Percentiles rank a stretch among this genome's conserved stretches.
Evolutionary conservation across 1,284 basidiomycete genomes (phyloP).

Genomic region (Cerioporus squamosus): DNA sequence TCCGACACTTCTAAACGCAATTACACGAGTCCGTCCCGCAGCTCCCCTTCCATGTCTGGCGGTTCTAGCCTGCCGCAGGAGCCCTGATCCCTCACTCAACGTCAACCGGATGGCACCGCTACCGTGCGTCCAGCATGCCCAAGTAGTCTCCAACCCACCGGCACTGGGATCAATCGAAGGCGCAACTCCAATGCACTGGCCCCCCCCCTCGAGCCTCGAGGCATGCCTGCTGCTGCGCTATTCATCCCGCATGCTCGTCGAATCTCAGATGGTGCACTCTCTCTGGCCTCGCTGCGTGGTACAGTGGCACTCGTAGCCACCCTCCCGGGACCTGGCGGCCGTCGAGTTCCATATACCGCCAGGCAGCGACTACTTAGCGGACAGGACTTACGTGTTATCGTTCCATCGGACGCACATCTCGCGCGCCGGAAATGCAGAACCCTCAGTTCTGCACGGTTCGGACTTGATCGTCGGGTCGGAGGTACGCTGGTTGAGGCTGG

Average conservation of each 20-base stretch:
- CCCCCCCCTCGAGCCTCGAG: neutral
- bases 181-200: no score
- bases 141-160: no score
- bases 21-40: neutral
- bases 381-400: neutral
- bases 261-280: neutral
- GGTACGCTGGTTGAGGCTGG: neutral
- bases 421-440: neutral
- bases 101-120: neutral
- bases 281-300: no score
- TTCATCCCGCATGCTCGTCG: neutral
- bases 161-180: no score
- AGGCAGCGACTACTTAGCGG: neutral
- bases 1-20: neutral
- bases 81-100: neutral
- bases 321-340: no score
- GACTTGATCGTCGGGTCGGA: neutral
- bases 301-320: no score
- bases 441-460: neutral
- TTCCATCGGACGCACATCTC: neutral
- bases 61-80: neutral
- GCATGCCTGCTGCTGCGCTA: no score
- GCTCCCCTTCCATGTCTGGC: neutral
- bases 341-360: no score
- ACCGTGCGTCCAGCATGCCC: no score